Conservation (phyloP, 352 stramenopile species). For the Globisporangium uncinulatum region DNA sequence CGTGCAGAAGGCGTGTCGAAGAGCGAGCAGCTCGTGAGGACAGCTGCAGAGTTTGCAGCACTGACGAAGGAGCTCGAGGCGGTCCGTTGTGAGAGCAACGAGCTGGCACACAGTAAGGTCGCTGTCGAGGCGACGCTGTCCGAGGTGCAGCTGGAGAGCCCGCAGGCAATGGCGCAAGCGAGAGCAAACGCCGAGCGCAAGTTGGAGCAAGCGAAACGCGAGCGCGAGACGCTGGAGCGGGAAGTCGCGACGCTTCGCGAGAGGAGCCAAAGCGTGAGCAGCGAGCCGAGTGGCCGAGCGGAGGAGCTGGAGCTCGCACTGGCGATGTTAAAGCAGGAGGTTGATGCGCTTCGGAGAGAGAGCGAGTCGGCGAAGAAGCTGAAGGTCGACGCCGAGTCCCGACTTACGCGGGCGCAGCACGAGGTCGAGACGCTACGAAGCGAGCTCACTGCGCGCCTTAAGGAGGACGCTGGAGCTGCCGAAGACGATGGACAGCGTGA, state of each 20-base stretch:
- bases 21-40: neutral
- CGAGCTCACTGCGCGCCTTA: too few relatives aligned
- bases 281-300: neutral
- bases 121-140: neutral
- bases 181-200: too few relatives aligned
- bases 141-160: neutral
- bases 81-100: neutral
- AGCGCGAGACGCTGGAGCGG: neutral
- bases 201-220: neutral
- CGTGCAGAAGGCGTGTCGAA: neutral
- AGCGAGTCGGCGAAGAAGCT: neutral
- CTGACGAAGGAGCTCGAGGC: neutral
- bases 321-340: neutral
- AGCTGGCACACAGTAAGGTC: neutral
- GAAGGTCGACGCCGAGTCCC: neutral
- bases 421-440: too few relatives aligned
- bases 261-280: neutral
- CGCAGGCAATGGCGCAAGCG: too few relatives aligned
- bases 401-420: too few relatives aligned
- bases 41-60: neutral
- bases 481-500: too few relatives aligned
- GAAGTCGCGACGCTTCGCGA: neutral
- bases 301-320: neutral
- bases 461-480: too few relatives aligned
- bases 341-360: neutral